A percentile compares a stretch with the other conserved stretches of the same genome.
phyloP scores from a whole-genome alignment of 1,284 basidiomycete genomes.

The Cryptococcus sp. region DNA sequence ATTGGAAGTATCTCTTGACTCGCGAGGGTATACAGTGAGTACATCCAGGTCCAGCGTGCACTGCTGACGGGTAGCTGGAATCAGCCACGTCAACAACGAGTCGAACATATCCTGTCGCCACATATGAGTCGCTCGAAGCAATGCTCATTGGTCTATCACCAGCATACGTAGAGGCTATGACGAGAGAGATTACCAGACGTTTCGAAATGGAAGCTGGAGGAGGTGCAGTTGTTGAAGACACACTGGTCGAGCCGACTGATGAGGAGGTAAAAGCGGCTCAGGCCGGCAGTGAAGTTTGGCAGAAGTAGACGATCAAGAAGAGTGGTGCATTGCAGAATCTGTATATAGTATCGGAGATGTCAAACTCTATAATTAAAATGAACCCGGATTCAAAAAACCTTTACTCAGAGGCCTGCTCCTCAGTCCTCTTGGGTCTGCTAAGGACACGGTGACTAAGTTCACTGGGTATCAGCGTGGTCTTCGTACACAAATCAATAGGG shows the following conservation, averaged over 20 bases:
- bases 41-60: neutral
- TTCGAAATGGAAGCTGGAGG: slow-evolving; percentile 14
- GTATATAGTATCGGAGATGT: no score
- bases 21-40: slow-evolving; percentile 38
- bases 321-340: no score
- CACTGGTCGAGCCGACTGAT: neutral
- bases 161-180: slow-evolving; percentile 37
- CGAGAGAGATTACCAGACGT: slow-evolving; percentile 28
- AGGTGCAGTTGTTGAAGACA: slow-evolving; percentile 2
- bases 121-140: slow-evolving; percentile 39
- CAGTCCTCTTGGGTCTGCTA: neutral
- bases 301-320: neutral
- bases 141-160: slow-evolving; percentile 37
- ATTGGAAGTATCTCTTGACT: slow-evolving; percentile 24
- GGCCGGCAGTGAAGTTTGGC: neutral
- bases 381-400: no score
- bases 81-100: slow-evolving; percentile 1
- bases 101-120: slow-evolving; percentile 6
- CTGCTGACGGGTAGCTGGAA: slow-evolving; percentile 9
- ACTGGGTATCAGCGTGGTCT: neutral
- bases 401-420: no score
- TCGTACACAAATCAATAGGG: no score
- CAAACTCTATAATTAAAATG: no score
- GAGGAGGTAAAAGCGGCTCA: slow-evolving; percentile 5
- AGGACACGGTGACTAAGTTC: neutral